Evolutionary conservation across 352 stramenopile species (phyloP).

Genomic region (Globisporangium orthogonon): DNA sequence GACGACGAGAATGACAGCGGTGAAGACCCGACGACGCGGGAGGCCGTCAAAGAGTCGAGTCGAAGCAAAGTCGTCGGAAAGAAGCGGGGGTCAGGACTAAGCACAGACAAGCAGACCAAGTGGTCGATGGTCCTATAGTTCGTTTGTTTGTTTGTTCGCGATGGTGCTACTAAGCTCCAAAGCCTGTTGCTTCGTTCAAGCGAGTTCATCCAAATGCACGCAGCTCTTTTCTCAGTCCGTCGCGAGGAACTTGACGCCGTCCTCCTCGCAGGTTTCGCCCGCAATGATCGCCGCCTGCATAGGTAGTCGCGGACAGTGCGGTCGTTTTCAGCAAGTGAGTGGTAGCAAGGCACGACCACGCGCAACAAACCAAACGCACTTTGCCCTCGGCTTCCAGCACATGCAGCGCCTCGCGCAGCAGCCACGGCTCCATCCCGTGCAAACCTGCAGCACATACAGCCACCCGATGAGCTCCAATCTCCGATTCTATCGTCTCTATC

Average conservation of each 20-base stretch:
- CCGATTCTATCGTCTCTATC: no score
- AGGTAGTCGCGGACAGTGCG: not conserved
- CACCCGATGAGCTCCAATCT: no score
- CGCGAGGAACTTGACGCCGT: constrained; percentile 82
- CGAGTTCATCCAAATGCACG: no score
- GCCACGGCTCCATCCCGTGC: constrained; percentile 80
- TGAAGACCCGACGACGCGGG: constrained; percentile 39
- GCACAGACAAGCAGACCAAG: not conserved
- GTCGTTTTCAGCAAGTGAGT: no score
- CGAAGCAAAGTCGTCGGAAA: constrained; percentile 47
- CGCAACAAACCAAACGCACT: no score
- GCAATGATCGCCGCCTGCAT: constrained; percentile 65
- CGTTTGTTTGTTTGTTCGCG: no score
- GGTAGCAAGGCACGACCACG: no score
- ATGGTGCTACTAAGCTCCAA: no score
- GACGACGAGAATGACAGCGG: constrained; percentile 37
- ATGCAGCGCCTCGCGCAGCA: constrained; percentile 68
- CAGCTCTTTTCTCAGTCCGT: constrained; percentile 40
- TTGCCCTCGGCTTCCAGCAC: constrained; percentile 77
- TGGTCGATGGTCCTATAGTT: no score
- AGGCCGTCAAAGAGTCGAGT: constrained; percentile 61
- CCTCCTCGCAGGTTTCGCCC: constrained; percentile 75
- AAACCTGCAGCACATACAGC: constrained; percentile 32
- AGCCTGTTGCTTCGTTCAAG: no score
- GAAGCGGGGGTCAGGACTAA: constrained; percentile 22